Conservation (phyloP, 306 rosid species). For the Potentilla sterilis region DNA sequence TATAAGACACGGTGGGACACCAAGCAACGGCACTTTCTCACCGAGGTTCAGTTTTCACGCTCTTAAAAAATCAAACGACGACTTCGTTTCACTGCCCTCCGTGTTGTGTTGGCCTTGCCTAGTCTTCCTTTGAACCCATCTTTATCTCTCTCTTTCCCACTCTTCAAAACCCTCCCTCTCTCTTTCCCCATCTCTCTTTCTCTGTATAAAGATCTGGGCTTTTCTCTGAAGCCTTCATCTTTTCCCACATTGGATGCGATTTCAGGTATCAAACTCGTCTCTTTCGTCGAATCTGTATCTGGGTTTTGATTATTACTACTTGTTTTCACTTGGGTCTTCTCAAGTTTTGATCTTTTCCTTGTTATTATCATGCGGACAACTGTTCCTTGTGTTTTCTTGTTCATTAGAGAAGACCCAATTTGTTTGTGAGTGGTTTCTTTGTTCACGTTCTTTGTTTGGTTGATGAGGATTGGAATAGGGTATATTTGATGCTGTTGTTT, state of each 20-base stretch:
- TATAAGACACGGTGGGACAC: neutral
- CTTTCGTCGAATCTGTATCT: conserved; percentile 27
- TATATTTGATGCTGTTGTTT: neutral
- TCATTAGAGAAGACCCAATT: conserved; percentile 7
- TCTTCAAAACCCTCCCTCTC: conserved; percentile 11
- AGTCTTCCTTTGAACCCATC: conserved; percentile 30
- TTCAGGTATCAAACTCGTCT: conserved; percentile 47
- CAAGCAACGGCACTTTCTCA: neutral
- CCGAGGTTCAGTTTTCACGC: neutral
- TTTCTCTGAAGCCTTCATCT: conserved; percentile 3
- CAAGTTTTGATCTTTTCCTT: neutral
- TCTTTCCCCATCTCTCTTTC: conserved; percentile 4
- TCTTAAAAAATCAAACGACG: neutral
- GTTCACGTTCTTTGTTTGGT: conserved; percentile 4
- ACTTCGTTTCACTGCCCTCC: neutral
- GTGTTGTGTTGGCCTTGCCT: conserved; percentile 5
- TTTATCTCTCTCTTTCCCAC: conserved; percentile 20
- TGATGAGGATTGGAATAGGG: conserved; percentile 1
- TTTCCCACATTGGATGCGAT: conserved; percentile 14
- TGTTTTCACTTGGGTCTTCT: conserved; percentile 26
- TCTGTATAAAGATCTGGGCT: conserved; percentile 11
- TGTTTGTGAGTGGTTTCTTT: conserved; percentile 8
- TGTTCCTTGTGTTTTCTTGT: conserved; percentile 9
- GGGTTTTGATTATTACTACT: conserved; percentile 26
- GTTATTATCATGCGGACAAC: conserved; percentile 24